Percentiles rank a stretch among this genome's conserved stretches.
Evolutionary conservation across 1,284 basidiomycete species (phyloP).

Genomic region (Puccinia brachypodii): DNA sequence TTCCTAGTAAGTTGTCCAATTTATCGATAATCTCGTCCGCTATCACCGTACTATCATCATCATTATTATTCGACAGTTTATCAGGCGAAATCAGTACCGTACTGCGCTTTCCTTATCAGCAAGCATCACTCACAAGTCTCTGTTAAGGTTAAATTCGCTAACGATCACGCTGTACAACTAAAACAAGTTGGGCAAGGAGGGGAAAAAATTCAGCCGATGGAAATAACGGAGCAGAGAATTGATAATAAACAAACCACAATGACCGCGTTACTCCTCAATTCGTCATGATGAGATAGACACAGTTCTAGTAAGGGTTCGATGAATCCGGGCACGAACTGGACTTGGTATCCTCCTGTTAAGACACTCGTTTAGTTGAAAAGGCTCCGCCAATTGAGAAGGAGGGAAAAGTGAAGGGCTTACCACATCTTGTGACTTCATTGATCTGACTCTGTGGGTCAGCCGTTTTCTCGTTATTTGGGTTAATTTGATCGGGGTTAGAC

Average conservation of each 20-base stretch:
- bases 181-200: not conserved
- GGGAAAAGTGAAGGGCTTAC: not conserved
- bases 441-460: slow-evolving; percentile 37
- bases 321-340: slow-evolving; percentile 65
- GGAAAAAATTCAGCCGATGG: not conserved
- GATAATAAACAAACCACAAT: slow-evolving; percentile 43
- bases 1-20: slow-evolving; percentile 74
- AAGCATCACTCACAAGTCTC: slow-evolving; percentile 29
- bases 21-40: slow-evolving; percentile 93
- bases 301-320: slow-evolving; percentile 88
- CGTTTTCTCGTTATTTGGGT: not conserved
- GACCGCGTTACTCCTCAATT: slow-evolving; percentile 82
- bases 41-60: slow-evolving; percentile 58
- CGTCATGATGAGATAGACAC: slow-evolving; percentile 91
- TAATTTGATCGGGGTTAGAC: not conserved
- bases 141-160: slow-evolving; percentile 38
- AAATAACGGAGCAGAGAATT: not conserved
- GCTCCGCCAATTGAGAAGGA: not conserved
- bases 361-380: no score
- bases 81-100: no score
- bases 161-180: slow-evolving; percentile 47
- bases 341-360: slow-evolving; percentile 54
- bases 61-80: slow-evolving; percentile 51
- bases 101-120: not conserved
- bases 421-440: slow-evolving; percentile 53